These are phyloP conservation scores for Udeniomyces megalosporus DNA, from an alignment of 768 basidiomycete species.

Conservation along the genomic window DNA sequence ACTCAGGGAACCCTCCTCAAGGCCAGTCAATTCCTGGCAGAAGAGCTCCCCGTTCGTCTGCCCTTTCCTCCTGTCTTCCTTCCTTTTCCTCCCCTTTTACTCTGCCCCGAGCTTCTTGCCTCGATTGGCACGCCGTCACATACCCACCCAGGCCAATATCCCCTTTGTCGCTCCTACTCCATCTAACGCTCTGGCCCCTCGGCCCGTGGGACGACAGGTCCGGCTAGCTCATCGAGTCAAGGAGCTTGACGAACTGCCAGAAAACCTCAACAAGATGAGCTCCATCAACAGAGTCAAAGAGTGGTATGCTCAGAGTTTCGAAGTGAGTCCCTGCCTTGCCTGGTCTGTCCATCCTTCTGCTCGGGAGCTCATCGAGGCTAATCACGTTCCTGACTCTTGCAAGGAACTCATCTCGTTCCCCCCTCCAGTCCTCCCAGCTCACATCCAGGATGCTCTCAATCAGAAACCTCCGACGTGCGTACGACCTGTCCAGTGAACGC, in stretches of 20 bases:
- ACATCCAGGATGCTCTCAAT: slow-evolving; percentile 45
- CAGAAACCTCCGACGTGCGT: slow-evolving; percentile 23
- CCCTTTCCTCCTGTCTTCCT: not conserved
- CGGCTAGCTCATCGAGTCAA: slow-evolving; percentile 89
- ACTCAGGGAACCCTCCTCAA: slow-evolving; percentile 85
- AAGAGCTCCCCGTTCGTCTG: slow-evolving; percentile 29
- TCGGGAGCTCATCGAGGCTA: not conserved
- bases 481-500: not conserved
- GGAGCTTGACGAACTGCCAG: slow-evolving; percentile 85
- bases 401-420: slow-evolving; percentile 86
- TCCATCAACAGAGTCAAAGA: slow-evolving; percentile 84
- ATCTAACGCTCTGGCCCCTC: too few relatives aligned
- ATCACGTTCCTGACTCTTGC: not conserved
- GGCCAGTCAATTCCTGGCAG: slow-evolving; percentile 73
- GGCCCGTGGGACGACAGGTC: slow-evolving; percentile 31
- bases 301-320: slow-evolving; percentile 98
- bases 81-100: not conserved
- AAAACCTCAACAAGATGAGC: slow-evolving; percentile 77
- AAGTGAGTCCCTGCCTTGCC: slow-evolving; percentile 41
- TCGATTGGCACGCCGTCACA: too few relatives aligned
- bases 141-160: too few relatives aligned
- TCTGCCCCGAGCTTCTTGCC: too few relatives aligned
- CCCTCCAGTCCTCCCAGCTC: slow-evolving; percentile 48
- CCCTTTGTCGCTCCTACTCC: too few relatives aligned
- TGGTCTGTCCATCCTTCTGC: not conserved